Conservation (phyloP, 306 rosid genomes). For the Benincasa hispida region DNA sequence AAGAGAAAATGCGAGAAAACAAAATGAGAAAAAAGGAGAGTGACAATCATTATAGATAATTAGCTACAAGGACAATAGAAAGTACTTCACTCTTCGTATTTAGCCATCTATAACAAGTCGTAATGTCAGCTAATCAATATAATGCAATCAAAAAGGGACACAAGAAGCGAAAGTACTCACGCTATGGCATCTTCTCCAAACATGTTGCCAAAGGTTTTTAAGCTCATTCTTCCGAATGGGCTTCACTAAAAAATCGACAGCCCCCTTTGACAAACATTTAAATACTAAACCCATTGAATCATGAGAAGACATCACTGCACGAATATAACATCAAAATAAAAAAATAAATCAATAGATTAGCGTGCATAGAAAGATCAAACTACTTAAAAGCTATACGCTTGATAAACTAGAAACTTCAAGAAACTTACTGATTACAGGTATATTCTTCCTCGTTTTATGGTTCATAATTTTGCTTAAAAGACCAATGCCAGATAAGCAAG, state of each 20-base stretch:
- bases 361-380: slow-evolving; percentile 23
- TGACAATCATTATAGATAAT: neutral
- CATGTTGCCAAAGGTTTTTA: slow-evolving; percentile 96
- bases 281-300: slow-evolving; percentile 96
- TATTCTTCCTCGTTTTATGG: slow-evolving; percentile 61
- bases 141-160: neutral
- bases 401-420: slow-evolving; percentile 6
- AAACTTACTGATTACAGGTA: slow-evolving; percentile 89
- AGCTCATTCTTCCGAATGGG: slow-evolving; percentile 98
- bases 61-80: neutral
- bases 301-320: slow-evolving; percentile 97
- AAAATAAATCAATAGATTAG: slow-evolving; percentile 21
- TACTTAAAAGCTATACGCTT: slow-evolving; percentile 2
- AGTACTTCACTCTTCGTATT: neutral
- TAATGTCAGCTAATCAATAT: neutral
- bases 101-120: neutral
- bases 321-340: slow-evolving; percentile 37
- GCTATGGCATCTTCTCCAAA: slow-evolving; percentile 97
- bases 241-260: slow-evolving; percentile 88
- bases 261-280: slow-evolving; percentile 95
- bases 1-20: no score
- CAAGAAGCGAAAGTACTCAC: slow-evolving; percentile 35
- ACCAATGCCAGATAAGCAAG: slow-evolving; percentile 70
- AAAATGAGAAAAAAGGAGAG: no score
- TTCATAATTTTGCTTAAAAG: slow-evolving; percentile 75